A percentile compares a stretch with the other conserved stretches of the same genome.
Evolutionary conservation across 257 asterid species (phyloP).

Genomic region (Gentiana straminea): DNA sequence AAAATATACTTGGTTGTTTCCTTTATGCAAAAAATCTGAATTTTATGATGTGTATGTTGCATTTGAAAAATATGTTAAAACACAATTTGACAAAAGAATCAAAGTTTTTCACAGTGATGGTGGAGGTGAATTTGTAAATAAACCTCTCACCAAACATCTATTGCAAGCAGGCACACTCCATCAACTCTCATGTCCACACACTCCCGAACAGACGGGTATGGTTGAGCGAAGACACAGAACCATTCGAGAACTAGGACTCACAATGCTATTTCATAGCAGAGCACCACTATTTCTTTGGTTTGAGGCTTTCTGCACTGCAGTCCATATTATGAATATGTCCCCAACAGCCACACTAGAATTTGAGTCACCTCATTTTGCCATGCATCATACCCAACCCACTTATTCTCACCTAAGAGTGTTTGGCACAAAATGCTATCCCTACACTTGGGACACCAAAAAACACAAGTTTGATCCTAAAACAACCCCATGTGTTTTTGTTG

Average conservation of each 20-base stretch:
- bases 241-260: neutral
- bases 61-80: neutral
- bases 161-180: neutral
- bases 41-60: no score
- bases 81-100: neutral
- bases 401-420: neutral
- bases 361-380: neutral
- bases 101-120: no score
- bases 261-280: neutral
- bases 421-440: no score
- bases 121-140: neutral
- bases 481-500: no score
- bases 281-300: neutral
- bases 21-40: no score
- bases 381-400: neutral
- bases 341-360: neutral
- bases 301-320: neutral
- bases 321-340: neutral
- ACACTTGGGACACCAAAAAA: no score
- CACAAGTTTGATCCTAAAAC: no score
- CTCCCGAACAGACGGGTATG: neutral
- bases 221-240: neutral
- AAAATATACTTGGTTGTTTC: no score
- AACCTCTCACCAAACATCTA: no score
- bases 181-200: neutral